phyloP scores from a whole-genome alignment of 78 protist genomes.

The Dictyostelium firmibasis region DNA sequence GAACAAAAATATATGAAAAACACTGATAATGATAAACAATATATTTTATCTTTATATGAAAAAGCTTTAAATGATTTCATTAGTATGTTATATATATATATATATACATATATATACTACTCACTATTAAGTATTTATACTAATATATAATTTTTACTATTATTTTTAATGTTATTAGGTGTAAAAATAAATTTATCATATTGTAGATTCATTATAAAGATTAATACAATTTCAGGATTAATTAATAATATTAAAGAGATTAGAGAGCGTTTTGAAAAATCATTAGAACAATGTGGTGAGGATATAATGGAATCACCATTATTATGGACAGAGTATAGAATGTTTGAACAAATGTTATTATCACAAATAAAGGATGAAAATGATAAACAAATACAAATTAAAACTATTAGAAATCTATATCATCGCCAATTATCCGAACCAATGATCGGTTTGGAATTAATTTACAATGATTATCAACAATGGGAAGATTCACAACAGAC shows the following conservation, averaged over 20 bases:
- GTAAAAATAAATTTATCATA: conserved; percentile 9
- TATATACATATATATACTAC: too few relatives aligned
- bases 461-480: background rate
- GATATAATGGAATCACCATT: background rate
- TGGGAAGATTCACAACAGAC: conserved; percentile 33
- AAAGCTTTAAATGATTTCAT: conserved; percentile 60
- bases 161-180: background rate
- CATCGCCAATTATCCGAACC: background rate
- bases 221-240: background rate
- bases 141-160: background rate
- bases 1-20: conserved; percentile 14
- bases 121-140: too few relatives aligned
- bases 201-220: conserved; percentile 20
- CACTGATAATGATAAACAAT: conserved; percentile 1
- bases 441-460: background rate
- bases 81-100: conserved; percentile 10
- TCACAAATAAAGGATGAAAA: background rate
- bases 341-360: conserved; percentile 23
- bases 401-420: conserved; percentile 9
- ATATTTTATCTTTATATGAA: conserved; percentile 9
- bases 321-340: conserved; percentile 29
- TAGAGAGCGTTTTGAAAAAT: conserved; percentile 10
- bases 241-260: background rate
- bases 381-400: background rate
- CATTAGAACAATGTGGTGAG: background rate